Evolutionary conservation across 371 early-diverging fungal genomes (phyloP).

Genomic region (Mortierella sp.): DNA sequence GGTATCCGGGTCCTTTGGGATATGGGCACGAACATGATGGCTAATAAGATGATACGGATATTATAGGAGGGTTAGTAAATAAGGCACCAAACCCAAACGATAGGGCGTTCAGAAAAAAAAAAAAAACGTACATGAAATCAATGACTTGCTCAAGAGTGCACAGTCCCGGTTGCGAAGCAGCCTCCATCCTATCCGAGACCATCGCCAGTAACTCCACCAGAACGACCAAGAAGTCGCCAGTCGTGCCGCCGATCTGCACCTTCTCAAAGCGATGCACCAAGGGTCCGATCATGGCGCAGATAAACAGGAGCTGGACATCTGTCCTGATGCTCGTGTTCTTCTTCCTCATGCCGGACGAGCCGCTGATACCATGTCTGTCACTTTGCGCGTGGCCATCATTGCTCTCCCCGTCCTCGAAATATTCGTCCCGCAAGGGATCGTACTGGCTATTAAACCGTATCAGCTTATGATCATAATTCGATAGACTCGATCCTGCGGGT

Average conservation of each 20-base stretch:
- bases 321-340: constrained; percentile 58
- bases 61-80: not conserved
- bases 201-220: constrained; percentile 32
- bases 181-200: constrained; percentile 27
- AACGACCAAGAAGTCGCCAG: constrained; percentile 38
- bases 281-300: constrained; percentile 80
- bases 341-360: constrained; percentile 23
- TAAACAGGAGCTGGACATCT: constrained; percentile 79
- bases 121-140: constrained; percentile 43
- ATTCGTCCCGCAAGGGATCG: constrained; percentile 11
- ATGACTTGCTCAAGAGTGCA: constrained; percentile 37
- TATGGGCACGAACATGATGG: constrained; percentile 40
- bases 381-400: too few relatives aligned
- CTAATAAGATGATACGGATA: constrained; percentile 1
- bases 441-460: constrained; percentile 20
- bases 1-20: constrained; percentile 43
- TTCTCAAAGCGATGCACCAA: constrained; percentile 79
- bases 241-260: constrained; percentile 47
- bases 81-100: not conserved
- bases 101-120: not conserved
- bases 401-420: constrained; percentile 16
- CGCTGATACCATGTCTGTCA: too few relatives aligned
- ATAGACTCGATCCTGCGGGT: constrained; percentile 25
- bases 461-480: constrained; percentile 20
- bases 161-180: constrained; percentile 32